Conservation (phyloP, 495 filamentous ascomycete genomes). For the Penicillium canescens region DNA sequence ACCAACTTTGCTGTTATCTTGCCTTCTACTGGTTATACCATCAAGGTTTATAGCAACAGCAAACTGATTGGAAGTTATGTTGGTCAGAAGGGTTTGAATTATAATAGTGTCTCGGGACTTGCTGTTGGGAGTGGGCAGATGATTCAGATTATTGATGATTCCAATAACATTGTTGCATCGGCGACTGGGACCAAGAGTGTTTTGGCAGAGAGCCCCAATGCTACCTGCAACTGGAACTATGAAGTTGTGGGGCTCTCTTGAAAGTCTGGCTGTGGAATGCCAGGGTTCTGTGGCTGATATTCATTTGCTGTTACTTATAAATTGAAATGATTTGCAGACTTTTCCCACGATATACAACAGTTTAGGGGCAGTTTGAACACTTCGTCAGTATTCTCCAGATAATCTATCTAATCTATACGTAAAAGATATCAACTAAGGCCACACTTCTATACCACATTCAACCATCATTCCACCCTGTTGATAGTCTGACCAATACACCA, state of each 20-base stretch:
- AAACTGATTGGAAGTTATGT: conserved; percentile 1
- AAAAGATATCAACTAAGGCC: not conserved
- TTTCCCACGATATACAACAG: too few species aligned
- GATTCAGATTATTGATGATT: not conserved
- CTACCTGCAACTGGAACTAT: conserved; percentile 10
- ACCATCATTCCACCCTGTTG: conserved; percentile 6
- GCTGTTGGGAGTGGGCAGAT: conserved; percentile 4
- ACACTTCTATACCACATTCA: not conserved
- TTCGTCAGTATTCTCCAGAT: not conserved
- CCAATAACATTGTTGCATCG: conserved; percentile 2
- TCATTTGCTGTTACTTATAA: too few species aligned
- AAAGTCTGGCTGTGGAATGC: too few species aligned
- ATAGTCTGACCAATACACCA: conserved; percentile 14
- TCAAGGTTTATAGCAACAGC: conserved; percentile 12
- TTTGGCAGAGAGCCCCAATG: not conserved
- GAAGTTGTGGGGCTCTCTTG: too few species aligned
- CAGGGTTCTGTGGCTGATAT: too few species aligned
- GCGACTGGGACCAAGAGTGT: conserved; percentile 13
- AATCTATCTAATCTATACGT: not conserved
- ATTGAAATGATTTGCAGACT: too few species aligned
- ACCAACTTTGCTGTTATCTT: conserved; percentile 13
- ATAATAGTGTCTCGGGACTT: not conserved
- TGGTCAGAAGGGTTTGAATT: conserved; percentile 11
- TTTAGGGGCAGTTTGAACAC: too few species aligned
- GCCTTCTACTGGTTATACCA: conserved; percentile 4